phyloP scores from a whole-genome alignment of 805 yeast species.

The Candida pini region DNA sequence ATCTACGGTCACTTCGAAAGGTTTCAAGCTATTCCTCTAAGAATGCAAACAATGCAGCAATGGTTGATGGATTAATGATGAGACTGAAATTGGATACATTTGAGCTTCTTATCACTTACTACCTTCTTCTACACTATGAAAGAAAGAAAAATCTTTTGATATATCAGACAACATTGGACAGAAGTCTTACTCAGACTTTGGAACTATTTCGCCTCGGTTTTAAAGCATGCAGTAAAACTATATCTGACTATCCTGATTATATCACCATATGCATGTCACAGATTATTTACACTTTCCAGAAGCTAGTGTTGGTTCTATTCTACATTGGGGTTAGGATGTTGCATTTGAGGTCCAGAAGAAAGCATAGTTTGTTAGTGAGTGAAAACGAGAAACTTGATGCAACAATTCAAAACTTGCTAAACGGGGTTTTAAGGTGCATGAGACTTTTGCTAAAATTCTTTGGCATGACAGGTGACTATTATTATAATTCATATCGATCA shows the following conservation, averaged over 20 bases:
- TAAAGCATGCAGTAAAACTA: slow-evolving; percentile 2
- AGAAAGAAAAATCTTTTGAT: not conserved
- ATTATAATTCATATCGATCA: slow-evolving; percentile 12
- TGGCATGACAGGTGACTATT: slow-evolving; percentile 15
- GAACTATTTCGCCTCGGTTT: slow-evolving; percentile 5
- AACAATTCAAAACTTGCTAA: not conserved
- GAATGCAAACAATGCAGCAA: not conserved
- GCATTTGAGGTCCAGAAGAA: slow-evolving; percentile 2
- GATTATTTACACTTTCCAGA: slow-evolving; percentile 5
- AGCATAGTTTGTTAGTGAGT: not conserved
- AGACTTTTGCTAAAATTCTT: slow-evolving; percentile 8
- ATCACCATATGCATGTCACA: slow-evolving; percentile 7
- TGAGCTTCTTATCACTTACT: slow-evolving; percentile 11
- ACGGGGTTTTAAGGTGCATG: slow-evolving; percentile 3
- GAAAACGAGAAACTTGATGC: not conserved
- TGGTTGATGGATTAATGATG: slow-evolving; percentile 2
- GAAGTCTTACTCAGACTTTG: not conserved
- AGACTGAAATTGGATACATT: slow-evolving; percentile 7
- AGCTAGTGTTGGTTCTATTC: slow-evolving; percentile 9
- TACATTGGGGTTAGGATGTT: slow-evolving; percentile 10
- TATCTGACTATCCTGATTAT: slow-evolving; percentile 6
- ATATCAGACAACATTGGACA: slow-evolving; percentile 5
- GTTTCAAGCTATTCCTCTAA: not conserved
- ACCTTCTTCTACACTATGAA: slow-evolving; percentile 18
- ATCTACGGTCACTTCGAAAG: not conserved